phyloP scores from a whole-genome alignment of 108 stramenopile genomes.

The Fragilariopsis cylindrus region DNA sequence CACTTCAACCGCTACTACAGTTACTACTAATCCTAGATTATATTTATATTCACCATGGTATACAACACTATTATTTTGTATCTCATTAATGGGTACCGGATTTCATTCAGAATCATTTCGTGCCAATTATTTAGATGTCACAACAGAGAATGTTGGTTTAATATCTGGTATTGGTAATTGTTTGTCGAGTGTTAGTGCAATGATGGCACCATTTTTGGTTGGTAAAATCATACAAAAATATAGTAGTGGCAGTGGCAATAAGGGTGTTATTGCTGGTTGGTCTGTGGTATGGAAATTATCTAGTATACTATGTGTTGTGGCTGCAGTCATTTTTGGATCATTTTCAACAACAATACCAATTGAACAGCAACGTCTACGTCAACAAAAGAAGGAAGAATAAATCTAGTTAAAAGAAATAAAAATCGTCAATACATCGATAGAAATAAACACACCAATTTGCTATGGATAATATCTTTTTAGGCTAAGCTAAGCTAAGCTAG shows the following conservation, averaged over 20 bases:
- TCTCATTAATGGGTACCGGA: background rate
- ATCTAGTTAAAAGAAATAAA: no score
- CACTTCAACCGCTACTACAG: background rate
- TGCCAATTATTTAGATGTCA: constrained; percentile 11
- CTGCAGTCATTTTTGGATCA: background rate
- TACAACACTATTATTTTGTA: constrained; percentile 3
- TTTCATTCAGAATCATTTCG: constrained; percentile 14
- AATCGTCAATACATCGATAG: no score
- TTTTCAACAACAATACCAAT: constrained; percentile 12
- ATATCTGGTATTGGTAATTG: constrained; percentile 10
- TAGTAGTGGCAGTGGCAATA: no score
- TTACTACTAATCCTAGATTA: no score
- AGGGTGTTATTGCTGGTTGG: background rate
- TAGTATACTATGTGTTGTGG: background rate
- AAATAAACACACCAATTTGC: no score
- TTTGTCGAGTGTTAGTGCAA: background rate
- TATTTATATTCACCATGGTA: background rate
- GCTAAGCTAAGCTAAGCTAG: no score
- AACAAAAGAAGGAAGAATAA: no score
- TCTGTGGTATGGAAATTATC: constrained; percentile 4
- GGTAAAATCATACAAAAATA: background rate
- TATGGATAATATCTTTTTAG: no score
- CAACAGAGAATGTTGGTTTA: background rate
- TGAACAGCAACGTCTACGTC: background rate
- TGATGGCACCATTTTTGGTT: background rate